A percentile compares a stretch with the other conserved stretches of the same genome.
Conservation (phyloP, 192 early-diverging fungal genomes). For the Coemansia sp. region DNA sequence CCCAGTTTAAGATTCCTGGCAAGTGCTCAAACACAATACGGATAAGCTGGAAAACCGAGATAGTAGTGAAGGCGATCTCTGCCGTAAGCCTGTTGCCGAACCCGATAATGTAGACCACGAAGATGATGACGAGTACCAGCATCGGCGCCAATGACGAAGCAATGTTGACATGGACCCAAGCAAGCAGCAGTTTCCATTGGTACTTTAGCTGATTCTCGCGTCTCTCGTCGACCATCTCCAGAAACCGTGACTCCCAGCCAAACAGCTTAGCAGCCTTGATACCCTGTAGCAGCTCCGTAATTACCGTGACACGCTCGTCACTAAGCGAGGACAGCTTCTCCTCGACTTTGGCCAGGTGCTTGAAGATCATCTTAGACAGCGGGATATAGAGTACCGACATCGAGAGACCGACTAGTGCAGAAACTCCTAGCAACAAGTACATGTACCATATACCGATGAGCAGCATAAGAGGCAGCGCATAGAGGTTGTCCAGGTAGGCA, state of each 20-base stretch:
- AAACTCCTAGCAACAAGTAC: constrained; percentile 74
- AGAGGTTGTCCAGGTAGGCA: constrained; percentile 62
- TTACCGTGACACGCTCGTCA: constrained; percentile 75
- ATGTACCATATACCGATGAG: constrained; percentile 71
- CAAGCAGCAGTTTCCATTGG: constrained; percentile 55
- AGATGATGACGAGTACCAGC: constrained; percentile 64
- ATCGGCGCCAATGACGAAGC: constrained; percentile 65
- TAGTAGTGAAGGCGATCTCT: constrained; percentile 69
- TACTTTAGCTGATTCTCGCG: constrained; percentile 66
- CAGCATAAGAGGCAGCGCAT: constrained; percentile 64
- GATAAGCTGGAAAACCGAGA: constrained; percentile 71
- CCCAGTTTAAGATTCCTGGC: constrained; percentile 61
- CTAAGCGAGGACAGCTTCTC: constrained; percentile 60
- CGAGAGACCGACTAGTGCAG: constrained; percentile 78
- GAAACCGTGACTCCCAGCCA: constrained; percentile 78
- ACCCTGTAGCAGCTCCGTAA: constrained; percentile 85
- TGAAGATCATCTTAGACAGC: constrained; percentile 56
- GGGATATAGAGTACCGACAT: constrained; percentile 67
- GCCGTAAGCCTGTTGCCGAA: constrained; percentile 62
- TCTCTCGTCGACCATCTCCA: constrained; percentile 62
- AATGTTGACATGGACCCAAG: constrained; percentile 57
- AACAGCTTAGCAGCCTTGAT: constrained; percentile 93
- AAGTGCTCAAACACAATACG: constrained; percentile 63
- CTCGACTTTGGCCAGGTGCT: constrained; percentile 60
- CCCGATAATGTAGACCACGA: constrained; percentile 63